Evolutionary conservation across 2,329 filamentous ascomycete genomes (phyloP).

Genomic region (Chaetothyriales sp.): DNA sequence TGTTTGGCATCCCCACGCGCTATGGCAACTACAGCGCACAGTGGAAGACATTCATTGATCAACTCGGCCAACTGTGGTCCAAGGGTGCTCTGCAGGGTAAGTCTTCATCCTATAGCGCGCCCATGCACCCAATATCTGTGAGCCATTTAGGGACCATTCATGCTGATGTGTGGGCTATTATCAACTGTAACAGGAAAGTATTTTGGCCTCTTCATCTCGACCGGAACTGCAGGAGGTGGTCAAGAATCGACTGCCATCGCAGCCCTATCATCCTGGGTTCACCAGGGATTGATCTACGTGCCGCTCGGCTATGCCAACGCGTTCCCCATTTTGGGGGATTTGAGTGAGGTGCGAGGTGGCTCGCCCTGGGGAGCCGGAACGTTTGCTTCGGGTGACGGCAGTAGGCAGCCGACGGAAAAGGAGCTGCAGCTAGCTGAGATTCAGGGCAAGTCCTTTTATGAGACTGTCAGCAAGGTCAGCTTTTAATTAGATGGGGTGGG

Average conservation of each 20-base stretch:
- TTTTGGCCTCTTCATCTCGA: slow-evolving; percentile 80
- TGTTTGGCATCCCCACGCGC: slow-evolving; percentile 87
- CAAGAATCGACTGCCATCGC: slow-evolving; percentile 80
- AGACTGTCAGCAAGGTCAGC: slow-evolving; percentile 56
- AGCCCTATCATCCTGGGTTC: slow-evolving; percentile 69
- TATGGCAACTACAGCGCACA: slow-evolving; percentile 96
- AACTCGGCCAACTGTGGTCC: slow-evolving; percentile 73
- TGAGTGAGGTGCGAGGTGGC: slow-evolving; percentile 72
- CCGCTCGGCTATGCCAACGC: slow-evolving; percentile 79
- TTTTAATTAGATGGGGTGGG: slow-evolving; percentile 21
- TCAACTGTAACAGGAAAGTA: slow-evolving; percentile 48
- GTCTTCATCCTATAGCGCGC: too few relatives aligned
- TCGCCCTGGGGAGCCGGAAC: slow-evolving; percentile 89
- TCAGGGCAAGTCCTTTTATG: slow-evolving; percentile 79
- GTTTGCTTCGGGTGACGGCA: slow-evolving; percentile 65
- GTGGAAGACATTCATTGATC: slow-evolving; percentile 80
- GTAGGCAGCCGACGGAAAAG: slow-evolving; percentile 59
- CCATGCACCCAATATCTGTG: too few relatives aligned
- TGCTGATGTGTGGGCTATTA: background rate
- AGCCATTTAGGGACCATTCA: background rate
- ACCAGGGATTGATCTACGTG: slow-evolving; percentile 96
- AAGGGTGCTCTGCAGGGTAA: slow-evolving; percentile 53
- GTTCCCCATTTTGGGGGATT: slow-evolving; percentile 56
- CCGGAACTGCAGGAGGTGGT: slow-evolving; percentile 71
- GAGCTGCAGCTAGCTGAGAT: slow-evolving; percentile 68